Percentiles rank a stretch among this genome's conserved stretches.
Conservation (phyloP, 2,329 filamentous ascomycete genomes). For the Phyllosticta citribraziliensis region DNA sequence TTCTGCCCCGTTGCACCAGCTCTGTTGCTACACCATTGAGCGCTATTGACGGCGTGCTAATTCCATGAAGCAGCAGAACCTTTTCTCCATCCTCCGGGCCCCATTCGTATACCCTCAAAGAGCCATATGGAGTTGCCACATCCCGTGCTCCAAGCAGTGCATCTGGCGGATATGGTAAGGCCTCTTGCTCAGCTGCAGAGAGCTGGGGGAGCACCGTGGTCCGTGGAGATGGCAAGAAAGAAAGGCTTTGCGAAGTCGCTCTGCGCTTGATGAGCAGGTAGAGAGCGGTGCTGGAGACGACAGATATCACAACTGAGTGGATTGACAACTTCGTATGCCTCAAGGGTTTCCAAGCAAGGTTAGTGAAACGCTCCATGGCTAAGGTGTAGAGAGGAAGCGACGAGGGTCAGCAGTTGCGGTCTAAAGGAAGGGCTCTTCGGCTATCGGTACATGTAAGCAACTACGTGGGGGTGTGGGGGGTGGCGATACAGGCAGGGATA, state of each 20-base stretch:
- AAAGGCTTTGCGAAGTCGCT: constrained; percentile 17
- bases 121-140: constrained; percentile 60
- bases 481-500: background rate
- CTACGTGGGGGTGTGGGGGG: background rate
- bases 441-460: background rate
- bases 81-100: constrained; percentile 62
- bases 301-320: background rate
- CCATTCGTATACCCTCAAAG: constrained; percentile 68
- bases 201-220: constrained; percentile 20
- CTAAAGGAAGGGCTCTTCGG: background rate
- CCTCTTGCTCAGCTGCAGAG: constrained; percentile 16
- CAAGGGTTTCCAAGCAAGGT: background rate
- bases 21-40: constrained; percentile 56
- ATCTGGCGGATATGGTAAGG: constrained; percentile 55
- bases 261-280: background rate
- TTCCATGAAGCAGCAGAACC: constrained; percentile 69
- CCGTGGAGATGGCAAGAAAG: constrained; percentile 19
- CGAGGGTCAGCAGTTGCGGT: background rate
- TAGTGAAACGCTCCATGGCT: background rate
- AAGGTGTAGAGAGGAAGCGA: background rate
- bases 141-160: constrained; percentile 60
- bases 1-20: constrained; percentile 55
- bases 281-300: background rate
- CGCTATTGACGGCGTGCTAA: constrained; percentile 66
- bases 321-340: background rate